Evolutionary conservation across 345 rosid species (phyloP).

Genomic region (Clausena lansium): DNA sequence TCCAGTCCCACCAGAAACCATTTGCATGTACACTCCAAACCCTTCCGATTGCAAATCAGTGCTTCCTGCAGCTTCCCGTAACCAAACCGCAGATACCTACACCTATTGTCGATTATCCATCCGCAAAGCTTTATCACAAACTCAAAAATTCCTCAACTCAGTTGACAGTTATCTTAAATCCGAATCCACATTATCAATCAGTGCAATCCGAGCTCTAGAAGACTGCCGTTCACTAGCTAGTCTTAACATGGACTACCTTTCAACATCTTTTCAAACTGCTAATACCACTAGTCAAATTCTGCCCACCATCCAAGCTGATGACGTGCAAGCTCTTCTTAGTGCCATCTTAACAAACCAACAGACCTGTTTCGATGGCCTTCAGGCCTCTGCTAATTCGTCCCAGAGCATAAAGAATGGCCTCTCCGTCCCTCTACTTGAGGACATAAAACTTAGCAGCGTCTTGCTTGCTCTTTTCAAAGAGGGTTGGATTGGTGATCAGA

Average conservation of each 20-base stretch:
- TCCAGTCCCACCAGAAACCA: slow-evolving; percentile 13
- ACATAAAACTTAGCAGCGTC: slow-evolving; percentile 39
- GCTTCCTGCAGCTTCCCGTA: slow-evolving; percentile 10
- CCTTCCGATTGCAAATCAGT: slow-evolving; percentile 39
- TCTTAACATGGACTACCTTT: slow-evolving; percentile 37
- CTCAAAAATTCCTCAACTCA: slow-evolving; percentile 28
- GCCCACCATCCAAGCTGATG: background rate
- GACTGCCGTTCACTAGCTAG: slow-evolving; percentile 38
- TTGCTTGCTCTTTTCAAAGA: slow-evolving; percentile 41
- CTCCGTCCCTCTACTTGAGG: slow-evolving; percentile 25
- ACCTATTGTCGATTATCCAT: slow-evolving; percentile 32
- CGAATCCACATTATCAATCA: slow-evolving; percentile 16
- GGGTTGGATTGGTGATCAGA: slow-evolving; percentile 36
- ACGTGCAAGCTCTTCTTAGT: background rate
- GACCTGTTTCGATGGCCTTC: background rate
- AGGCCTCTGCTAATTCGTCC: slow-evolving; percentile 2
- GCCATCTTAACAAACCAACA: background rate
- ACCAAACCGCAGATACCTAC: slow-evolving; percentile 27
- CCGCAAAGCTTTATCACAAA: slow-evolving; percentile 27
- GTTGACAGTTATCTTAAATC: slow-evolving; percentile 28
- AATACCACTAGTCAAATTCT: slow-evolving; percentile 22
- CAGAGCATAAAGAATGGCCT: slow-evolving; percentile 30
- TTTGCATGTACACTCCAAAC: slow-evolving; percentile 37
- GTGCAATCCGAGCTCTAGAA: slow-evolving; percentile 35
- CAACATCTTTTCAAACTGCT: slow-evolving; percentile 20